A percentile compares a stretch with the other conserved stretches of the same genome.
phyloP scores from a whole-genome alignment of 2,329 filamentous ascomycete genomes.

The Arachnopeziza araneosa region DNA sequence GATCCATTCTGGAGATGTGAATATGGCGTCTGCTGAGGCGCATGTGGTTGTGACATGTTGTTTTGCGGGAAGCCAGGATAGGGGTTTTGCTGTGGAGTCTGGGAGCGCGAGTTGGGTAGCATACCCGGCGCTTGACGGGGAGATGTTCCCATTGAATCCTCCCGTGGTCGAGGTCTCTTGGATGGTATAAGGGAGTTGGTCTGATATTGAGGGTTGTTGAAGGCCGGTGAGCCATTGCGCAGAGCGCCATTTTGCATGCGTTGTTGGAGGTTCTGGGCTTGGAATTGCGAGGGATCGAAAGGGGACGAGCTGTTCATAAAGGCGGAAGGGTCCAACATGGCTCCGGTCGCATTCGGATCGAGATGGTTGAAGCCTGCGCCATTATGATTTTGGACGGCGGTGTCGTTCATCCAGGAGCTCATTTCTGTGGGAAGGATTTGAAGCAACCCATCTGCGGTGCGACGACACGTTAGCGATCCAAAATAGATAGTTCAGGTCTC shows the following conservation, averaged over 20 bases:
- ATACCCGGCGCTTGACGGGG: slow-evolving; percentile 70
- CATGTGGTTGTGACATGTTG: slow-evolving; percentile 52
- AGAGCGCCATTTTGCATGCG: slow-evolving; percentile 77
- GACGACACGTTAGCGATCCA: slow-evolving; percentile 24
- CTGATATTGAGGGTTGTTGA: slow-evolving; percentile 73
- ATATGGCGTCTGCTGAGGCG: slow-evolving; percentile 62
- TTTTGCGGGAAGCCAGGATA: slow-evolving; percentile 67
- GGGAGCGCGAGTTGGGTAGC: slow-evolving; percentile 78
- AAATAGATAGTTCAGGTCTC: slow-evolving; percentile 9
- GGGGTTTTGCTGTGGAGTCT: slow-evolving; percentile 77
- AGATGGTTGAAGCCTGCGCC: slow-evolving; percentile 62
- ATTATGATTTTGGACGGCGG: slow-evolving; percentile 63
- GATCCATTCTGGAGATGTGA: slow-evolving; percentile 80
- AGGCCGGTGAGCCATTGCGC: slow-evolving; percentile 77
- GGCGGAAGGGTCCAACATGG: slow-evolving; percentile 61
- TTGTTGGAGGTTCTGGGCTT: slow-evolving; percentile 44
- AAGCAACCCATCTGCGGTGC: slow-evolving; percentile 30
- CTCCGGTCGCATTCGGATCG: slow-evolving; percentile 50
- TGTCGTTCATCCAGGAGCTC: slow-evolving; percentile 70
- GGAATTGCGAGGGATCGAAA: slow-evolving; percentile 50
- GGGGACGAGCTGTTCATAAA: slow-evolving; percentile 56
- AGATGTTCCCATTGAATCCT: slow-evolving; percentile 80
- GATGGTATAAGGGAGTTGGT: slow-evolving; percentile 84
- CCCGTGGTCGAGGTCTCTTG: slow-evolving; percentile 74
- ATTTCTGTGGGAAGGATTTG: slow-evolving; percentile 48